A percentile compares a stretch with the other conserved stretches of the same genome.
phyloP scores from a whole-genome alignment of 495 filamentous ascomycete species.

The Tuber umbilicatum region DNA sequence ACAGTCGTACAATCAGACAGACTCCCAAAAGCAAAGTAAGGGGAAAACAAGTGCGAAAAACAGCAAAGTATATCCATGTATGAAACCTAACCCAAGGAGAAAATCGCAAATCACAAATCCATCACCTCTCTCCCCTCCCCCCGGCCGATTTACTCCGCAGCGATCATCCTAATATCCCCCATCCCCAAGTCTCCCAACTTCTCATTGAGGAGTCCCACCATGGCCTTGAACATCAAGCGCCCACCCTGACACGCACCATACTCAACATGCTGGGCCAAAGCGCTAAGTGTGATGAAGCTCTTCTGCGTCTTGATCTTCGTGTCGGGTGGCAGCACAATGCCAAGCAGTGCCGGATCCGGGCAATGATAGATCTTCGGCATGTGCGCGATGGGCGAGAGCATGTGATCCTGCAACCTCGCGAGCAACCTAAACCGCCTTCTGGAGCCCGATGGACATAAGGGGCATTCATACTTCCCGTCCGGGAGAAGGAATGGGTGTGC shows the following conservation, averaged over 20 bases:
- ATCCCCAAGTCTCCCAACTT: slow-evolving; percentile 22
- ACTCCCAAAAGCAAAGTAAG: background rate
- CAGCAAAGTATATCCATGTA: background rate
- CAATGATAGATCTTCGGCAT: slow-evolving; percentile 32
- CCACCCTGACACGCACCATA: slow-evolving; percentile 28
- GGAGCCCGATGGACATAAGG: slow-evolving; percentile 13
- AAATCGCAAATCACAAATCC: background rate
- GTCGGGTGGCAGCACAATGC: background rate
- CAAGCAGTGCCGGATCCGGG: background rate
- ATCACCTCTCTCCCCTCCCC: background rate
- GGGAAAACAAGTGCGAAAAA: background rate
- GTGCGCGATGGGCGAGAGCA: slow-evolving; percentile 17
- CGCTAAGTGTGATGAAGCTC: slow-evolving; percentile 24
- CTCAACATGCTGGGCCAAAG: slow-evolving; percentile 28
- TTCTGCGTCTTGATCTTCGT: slow-evolving; percentile 7
- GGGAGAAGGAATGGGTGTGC: slow-evolving; percentile 6
- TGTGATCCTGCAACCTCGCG: slow-evolving; percentile 8
- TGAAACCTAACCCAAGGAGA: background rate
- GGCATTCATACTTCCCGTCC: slow-evolving; percentile 12
- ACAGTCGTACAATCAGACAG: too few relatives aligned
- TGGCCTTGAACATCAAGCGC: slow-evolving; percentile 15
- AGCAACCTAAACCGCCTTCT: slow-evolving; percentile 6
- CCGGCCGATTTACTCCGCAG: background rate
- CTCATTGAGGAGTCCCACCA: slow-evolving; percentile 26
- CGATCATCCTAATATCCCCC: slow-evolving; percentile 11